Conservation (phyloP, 352 stramenopile species). For the Plasmopara halstedii region DNA sequence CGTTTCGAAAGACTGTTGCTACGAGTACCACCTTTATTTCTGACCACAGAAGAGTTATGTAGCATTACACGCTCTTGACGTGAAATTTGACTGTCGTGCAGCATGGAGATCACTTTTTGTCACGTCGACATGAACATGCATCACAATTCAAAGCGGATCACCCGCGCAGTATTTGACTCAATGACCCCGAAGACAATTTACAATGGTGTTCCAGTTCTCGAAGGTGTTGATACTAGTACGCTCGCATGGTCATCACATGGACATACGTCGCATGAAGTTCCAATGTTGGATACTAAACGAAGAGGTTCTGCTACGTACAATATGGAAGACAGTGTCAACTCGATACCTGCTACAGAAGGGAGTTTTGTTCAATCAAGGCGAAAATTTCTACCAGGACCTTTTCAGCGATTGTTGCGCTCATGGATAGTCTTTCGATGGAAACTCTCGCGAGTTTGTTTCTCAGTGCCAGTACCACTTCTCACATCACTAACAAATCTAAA, state of each 20-base stretch:
- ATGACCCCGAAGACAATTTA: slow-evolving; percentile 14
- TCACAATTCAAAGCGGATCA: slow-evolving; percentile 11
- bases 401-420: slow-evolving; percentile 19
- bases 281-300: slow-evolving; percentile 21
- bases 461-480: slow-evolving; percentile 18
- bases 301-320: slow-evolving; percentile 14
- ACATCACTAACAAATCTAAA: slow-evolving; percentile 27
- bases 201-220: slow-evolving; percentile 21
- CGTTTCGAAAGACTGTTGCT: slow-evolving; percentile 11
- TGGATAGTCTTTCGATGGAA: slow-evolving; percentile 31
- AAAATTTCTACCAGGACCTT: slow-evolving; percentile 10
- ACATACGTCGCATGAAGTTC: slow-evolving; percentile 15
- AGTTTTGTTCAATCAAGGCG: slow-evolving; percentile 4
- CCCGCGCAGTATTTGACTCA: slow-evolving; percentile 2
- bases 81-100: background rate
- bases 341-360: slow-evolving; percentile 8
- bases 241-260: slow-evolving; percentile 10
- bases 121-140: slow-evolving; percentile 15
- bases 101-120: slow-evolving; percentile 7
- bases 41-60: slow-evolving; percentile 16
- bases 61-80: slow-evolving; percentile 8
- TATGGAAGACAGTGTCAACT: slow-evolving; percentile 19
- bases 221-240: slow-evolving; percentile 13
- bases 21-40: slow-evolving; percentile 1
- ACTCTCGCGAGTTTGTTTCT: slow-evolving; percentile 23